Evolutionary conservation across 371 early-diverging fungal species (phyloP).

Genomic region (Nematocida ausubeli): DNA sequence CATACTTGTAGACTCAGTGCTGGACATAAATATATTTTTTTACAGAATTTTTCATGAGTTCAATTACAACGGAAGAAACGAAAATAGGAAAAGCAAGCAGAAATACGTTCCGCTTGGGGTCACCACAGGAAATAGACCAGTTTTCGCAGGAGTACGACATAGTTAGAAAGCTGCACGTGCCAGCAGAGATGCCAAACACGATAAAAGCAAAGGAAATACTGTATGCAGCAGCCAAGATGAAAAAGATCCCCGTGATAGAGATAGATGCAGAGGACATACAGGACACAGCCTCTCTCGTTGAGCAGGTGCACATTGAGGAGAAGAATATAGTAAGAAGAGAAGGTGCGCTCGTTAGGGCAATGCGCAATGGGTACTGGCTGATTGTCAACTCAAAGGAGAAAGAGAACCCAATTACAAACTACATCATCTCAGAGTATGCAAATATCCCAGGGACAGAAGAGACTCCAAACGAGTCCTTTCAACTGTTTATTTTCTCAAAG

Average conservation of each 20-base stretch:
- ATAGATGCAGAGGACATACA: conserved; percentile 53
- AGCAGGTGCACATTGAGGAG: conserved; percentile 56
- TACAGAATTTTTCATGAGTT: conserved; percentile 47
- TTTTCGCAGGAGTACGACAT: conserved; percentile 30
- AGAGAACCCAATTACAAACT: conserved; percentile 46
- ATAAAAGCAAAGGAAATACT: conserved; percentile 51
- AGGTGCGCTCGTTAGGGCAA: conserved; percentile 86
- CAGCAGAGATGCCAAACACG: conserved; percentile 31
- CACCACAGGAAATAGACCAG: conserved; percentile 6
- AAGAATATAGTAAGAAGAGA: conserved; percentile 70
- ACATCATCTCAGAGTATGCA: conserved; percentile 9
- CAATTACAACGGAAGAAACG: conserved; percentile 29
- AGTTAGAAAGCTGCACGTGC: conserved; percentile 12
- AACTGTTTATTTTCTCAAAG: conserved; percentile 28
- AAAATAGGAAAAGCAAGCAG: background rate
- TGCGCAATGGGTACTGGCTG: conserved; percentile 94
- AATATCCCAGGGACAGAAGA: background rate
- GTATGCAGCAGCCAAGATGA: conserved; percentile 6
- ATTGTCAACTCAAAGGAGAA: conserved; percentile 74
- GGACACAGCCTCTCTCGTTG: conserved; percentile 39
- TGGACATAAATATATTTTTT: conserved; percentile 17
- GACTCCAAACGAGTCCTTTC: conserved; percentile 21
- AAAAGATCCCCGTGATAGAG: conserved; percentile 7
- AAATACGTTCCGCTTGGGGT: background rate
- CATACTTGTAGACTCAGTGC: background rate